phyloP scores from a whole-genome alignment of 1,284 basidiomycete species.

The Ganoderma sinense region DNA sequence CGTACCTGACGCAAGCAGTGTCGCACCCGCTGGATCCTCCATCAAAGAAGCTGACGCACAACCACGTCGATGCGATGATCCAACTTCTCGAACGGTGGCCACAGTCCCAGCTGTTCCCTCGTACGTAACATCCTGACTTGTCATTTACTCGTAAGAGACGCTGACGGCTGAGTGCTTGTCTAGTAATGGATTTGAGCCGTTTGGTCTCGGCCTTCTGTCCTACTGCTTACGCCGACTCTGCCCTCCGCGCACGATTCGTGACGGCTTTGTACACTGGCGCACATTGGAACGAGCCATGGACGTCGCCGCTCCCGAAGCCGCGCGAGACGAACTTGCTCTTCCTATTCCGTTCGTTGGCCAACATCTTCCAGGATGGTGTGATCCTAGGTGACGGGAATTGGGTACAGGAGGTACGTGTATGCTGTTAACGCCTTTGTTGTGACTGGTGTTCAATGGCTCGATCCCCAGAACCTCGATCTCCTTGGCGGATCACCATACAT shows the following conservation, averaged over 20 bases:
- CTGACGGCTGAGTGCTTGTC: neutral
- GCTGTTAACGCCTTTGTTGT: neutral
- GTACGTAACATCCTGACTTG: constrained; percentile 48
- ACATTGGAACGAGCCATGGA: constrained; percentile 69
- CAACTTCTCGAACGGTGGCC: constrained; percentile 85
- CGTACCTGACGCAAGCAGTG: constrained; percentile 64
- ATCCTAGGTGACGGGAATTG: constrained; percentile 54
- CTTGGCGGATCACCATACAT: constrained; percentile 58
- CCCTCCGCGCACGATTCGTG: constrained; percentile 61
- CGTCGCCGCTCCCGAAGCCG: constrained; percentile 65
- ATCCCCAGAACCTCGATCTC: constrained; percentile 60
- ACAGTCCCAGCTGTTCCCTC: constrained; percentile 80
- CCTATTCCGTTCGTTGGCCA: constrained; percentile 84
- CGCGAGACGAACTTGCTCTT: constrained; percentile 89
- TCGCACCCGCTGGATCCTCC: constrained; percentile 42
- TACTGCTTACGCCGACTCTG: constrained; percentile 53
- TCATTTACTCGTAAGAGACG: constrained; percentile 1
- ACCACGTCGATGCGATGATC: constrained; percentile 71
- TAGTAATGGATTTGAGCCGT: constrained; percentile 90
- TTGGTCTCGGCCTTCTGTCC: constrained; percentile 77
- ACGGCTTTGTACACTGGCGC: constrained; percentile 72
- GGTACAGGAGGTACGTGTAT: constrained; percentile 55
- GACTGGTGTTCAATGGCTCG: constrained; percentile 11
- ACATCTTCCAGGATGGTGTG: constrained; percentile 71
- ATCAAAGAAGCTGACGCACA: constrained; percentile 42